Base-by-base conservation (phyloP, 768 basidiomycete genomes). In the Suillus fuscotomentosus region DNA sequence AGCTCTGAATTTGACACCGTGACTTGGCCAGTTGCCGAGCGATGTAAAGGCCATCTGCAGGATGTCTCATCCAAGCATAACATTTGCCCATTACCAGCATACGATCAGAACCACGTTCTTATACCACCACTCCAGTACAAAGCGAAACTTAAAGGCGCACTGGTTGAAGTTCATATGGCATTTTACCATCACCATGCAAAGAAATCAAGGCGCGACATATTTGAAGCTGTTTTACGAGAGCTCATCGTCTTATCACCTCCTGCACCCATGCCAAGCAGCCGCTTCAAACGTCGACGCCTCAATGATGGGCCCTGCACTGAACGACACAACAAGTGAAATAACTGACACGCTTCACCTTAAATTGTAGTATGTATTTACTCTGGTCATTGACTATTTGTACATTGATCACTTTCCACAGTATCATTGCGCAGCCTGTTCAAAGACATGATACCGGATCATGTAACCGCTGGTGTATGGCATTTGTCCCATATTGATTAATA, bases 111-210 rank as follows among this genome's bases (percentile, higher is more conserved):
- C 4, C 8, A 51, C 7, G 6, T 24, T 7, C 17, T 53, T 3
- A 64, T 64, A 1, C 57, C 31, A 3, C 48, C 63, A 6, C 7
- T 5, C 6, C 10, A 64, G 8, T 64, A 60, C n/a, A 47, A 64
- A 11, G 6, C 22, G 3, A 64, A 51, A 38, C 60, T 64, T 2
- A 60, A 39, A 14, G 51, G 48, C 6, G 22, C 63, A 7, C 43
- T 51, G 3, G 39, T 64, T 13, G 60, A 60, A 42, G 60, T 54
- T 4, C 47, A 64, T n/a, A n/a, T 64, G 1, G 8, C 59, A 0
- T 45, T 60, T 41, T n/a, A 3, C n/a, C 48, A 64, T 34, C 50
- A 64, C 14, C 11, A 1, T 34, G 45, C 54, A 39, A 64, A 53
- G n/a, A 42, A 36, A 0, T 17, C 31, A 11, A 64, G 42, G 13